Conservation (phyloP, 2,329 filamentous ascomycete species). For the Metarhizium album region DNA sequence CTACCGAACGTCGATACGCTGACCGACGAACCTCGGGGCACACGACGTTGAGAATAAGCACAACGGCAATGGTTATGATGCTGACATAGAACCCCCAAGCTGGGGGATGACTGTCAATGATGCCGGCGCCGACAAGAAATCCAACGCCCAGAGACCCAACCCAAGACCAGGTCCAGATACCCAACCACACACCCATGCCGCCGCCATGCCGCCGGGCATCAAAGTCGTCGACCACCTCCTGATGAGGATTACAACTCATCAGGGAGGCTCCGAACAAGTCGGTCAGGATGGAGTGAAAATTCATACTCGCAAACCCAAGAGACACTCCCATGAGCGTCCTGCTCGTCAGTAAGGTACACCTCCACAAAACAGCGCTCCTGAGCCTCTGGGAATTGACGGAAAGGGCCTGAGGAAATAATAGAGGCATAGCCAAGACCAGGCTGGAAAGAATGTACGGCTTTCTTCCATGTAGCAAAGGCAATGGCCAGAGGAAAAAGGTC, state of each 20-base stretch:
- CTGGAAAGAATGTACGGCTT: slow-evolving; percentile 67
- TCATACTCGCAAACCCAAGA: slow-evolving; percentile 68
- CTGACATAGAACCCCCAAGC: slow-evolving; percentile 69
- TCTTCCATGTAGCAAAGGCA: slow-evolving; percentile 64
- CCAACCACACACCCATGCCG: slow-evolving; percentile 70
- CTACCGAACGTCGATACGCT: slow-evolving; percentile 55
- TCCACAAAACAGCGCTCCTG: slow-evolving; percentile 44
- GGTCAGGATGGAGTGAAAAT: slow-evolving; percentile 59
- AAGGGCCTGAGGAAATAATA: slow-evolving; percentile 67
- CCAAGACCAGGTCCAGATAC: slow-evolving; percentile 68
- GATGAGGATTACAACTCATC: slow-evolving; percentile 61
- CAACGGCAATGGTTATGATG: slow-evolving; percentile 53
- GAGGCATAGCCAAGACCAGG: slow-evolving; percentile 57
- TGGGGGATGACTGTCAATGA: slow-evolving; percentile 54
- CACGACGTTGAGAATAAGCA: slow-evolving; percentile 59
- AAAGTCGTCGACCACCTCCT: slow-evolving; percentile 55
- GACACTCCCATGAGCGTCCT: slow-evolving; percentile 56
- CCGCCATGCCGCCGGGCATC: slow-evolving; percentile 66
- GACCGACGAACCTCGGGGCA: slow-evolving; percentile 63
- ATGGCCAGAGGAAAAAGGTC: slow-evolving; percentile 61
- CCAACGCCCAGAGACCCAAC: slow-evolving; percentile 62
- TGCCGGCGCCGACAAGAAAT: slow-evolving; percentile 58
- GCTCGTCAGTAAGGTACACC: slow-evolving; percentile 49
- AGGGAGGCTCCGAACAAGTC: slow-evolving; percentile 69
- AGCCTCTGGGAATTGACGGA: slow-evolving; percentile 47